Conservation (phyloP, 2,329 filamentous ascomycete species). For the Cladophialophora chaetospira region DNA sequence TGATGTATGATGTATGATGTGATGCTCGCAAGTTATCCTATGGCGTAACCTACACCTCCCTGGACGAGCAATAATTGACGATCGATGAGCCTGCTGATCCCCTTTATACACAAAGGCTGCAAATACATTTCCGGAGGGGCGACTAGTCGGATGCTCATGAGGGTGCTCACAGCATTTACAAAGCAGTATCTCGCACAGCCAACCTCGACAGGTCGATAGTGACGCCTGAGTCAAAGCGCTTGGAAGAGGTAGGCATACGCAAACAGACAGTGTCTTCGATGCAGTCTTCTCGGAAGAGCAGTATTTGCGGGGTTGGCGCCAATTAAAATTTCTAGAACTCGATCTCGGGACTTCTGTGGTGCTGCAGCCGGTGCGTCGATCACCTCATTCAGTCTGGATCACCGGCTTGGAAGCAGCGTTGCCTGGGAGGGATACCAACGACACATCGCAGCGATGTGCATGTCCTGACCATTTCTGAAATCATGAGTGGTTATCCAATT, state of each 20-base stretch:
- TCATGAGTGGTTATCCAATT: slow-evolving; percentile 9
- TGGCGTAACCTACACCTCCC: too few relatives aligned
- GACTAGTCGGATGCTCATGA: background rate
- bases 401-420: background rate
- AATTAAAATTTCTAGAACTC: slow-evolving; percentile 12
- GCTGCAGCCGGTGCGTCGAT: background rate
- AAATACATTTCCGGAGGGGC: background rate
- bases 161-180: too few relatives aligned
- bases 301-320: slow-evolving; percentile 27
- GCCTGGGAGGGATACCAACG: background rate
- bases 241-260: background rate
- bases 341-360: slow-evolving; percentile 20
- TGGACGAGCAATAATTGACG: background rate
- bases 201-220: background rate
- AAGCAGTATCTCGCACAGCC: too few relatives aligned
- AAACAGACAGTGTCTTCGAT: background rate
- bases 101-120: background rate
- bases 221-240: background rate
- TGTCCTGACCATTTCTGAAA: background rate
- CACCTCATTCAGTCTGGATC: background rate
- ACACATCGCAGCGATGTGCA: slow-evolving; percentile 2
- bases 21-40: background rate
- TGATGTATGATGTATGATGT: slow-evolving; percentile 16
- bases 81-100: background rate
- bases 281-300: slow-evolving; percentile 25